Evolutionary conservation across 257 asterid genomes (phyloP).

Genomic region (Craterostigma plantagineum): DNA sequence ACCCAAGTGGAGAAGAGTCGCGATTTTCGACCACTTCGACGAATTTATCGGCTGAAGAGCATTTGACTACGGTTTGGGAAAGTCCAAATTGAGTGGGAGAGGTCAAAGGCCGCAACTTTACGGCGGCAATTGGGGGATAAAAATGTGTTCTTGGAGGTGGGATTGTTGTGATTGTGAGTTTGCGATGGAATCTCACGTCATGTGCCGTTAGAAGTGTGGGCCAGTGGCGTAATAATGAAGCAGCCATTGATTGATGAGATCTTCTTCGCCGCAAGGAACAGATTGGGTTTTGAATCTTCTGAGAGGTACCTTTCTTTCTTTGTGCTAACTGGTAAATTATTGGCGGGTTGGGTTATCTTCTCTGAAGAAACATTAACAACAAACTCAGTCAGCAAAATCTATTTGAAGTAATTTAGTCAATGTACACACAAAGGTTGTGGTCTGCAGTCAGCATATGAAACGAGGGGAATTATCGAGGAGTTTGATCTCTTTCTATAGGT

Average conservation of each 20-base stretch:
- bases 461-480: no score
- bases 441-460: no score
- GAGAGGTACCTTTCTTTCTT: no score
- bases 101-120: constrained; percentile 12
- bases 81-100: constrained; percentile 15
- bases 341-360: no score
- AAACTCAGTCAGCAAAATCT: no score
- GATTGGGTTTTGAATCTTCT: no score
- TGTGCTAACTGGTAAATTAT: no score
- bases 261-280: no score
- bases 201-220: constrained; percentile 10
- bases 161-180: constrained; percentile 13
- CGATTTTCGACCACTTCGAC: constrained; percentile 21
- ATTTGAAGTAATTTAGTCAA: no score
- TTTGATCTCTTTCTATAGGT: no score
- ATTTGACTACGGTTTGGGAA: constrained; percentile 3
- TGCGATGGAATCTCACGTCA: constrained; percentile 11
- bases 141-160: constrained; percentile 15
- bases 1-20: constrained; percentile 12
- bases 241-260: constrained; percentile 28
- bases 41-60: constrained; percentile 14
- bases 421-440: no score
- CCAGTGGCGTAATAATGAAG: constrained; percentile 19
- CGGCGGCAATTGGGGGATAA: constrained; percentile 7
- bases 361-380: no score